Evolutionary conservation across 1,139 yeast genomes (phyloP), one percentile per base, ranked within the genome.

Genomic region (Debaryomycetaceae sp.): DNA sequence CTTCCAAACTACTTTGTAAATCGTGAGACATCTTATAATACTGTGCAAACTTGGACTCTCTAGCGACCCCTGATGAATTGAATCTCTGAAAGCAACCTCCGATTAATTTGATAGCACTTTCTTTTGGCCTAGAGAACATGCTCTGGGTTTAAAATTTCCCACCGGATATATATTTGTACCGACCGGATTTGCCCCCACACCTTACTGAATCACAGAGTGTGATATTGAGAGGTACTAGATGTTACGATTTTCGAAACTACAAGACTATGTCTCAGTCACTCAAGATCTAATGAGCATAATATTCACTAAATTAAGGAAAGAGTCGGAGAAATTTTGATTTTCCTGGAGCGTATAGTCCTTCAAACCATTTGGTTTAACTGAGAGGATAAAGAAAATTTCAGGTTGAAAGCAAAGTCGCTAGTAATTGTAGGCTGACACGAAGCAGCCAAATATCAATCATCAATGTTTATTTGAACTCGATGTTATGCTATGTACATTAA

Each of bases 271-370:
- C 31, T 27, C 31, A 3, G 11, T 27, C 4, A 27, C 11, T 27
- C 31, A 11, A 8, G 8, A 27, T 27, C 31, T 4, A 27, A 27
- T 27, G 31, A 27, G 4, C 31, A 27, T 8, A 27, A 27, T 27
- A 27, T 27, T 27, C 31, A 27, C 31, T 11, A 27, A 27, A 27
- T 27, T 11, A 27, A 27, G 11, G 4, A 14, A 11, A 9, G 40
- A 23, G 27, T 9, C 20, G 36, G 23, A 9, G 20, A 14, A 36
- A 29, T 27, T 31, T 47, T 41, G 37, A 45, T 54, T 45, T 55
- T 40, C 58, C 58, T 55, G 53, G 54, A 52, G 45, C 54, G 57
- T 54, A 54, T 54, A 54, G 53, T 53, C 58, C 47, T 34, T 45
- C 48, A 48, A 47, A 45, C 56, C 53, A 52, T 48, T 9, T 45